Evolutionary conservation across 768 basidiomycete genomes (phyloP).

Genomic region (Russula ochroleuca): DNA sequence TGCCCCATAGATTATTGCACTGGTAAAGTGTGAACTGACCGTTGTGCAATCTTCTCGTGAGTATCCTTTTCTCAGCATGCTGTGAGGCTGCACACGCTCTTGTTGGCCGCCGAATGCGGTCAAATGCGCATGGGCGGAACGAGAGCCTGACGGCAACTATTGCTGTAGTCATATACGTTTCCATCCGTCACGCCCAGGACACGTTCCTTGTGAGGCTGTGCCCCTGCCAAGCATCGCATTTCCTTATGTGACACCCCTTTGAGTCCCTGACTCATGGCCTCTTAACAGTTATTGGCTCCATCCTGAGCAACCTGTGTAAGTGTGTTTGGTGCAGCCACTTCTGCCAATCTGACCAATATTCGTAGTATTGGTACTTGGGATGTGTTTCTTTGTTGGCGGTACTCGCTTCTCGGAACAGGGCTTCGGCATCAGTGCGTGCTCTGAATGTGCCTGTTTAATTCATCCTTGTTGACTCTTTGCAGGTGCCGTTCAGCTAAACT

Average conservation of each 20-base stretch:
- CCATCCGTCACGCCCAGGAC: background rate
- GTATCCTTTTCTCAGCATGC: slow-evolving; percentile 21
- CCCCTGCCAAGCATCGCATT: background rate
- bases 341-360: slow-evolving; percentile 2
- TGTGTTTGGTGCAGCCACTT: background rate
- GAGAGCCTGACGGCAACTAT: background rate
- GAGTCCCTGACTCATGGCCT: background rate
- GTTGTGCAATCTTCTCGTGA: slow-evolving; percentile 46
- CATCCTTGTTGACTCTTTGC: background rate
- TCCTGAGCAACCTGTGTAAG: slow-evolving; percentile 44
- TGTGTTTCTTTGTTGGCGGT: slow-evolving; percentile 86
- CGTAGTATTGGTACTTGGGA: slow-evolving; percentile 74
- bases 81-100: background rate
- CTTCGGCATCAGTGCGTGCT: slow-evolving; percentile 60
- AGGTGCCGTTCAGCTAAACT: slow-evolving; percentile 66
- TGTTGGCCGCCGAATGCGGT: background rate
- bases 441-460: background rate
- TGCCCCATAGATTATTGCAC: slow-evolving; percentile 42
- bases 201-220: background rate
- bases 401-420: slow-evolving; percentile 75
- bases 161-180: background rate
- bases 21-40: slow-evolving; percentile 42
- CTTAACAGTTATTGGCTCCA: slow-evolving; percentile 43
- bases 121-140: background rate
- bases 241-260: background rate